Percentiles rank a stretch among this genome's conserved stretches.
Conservation (phyloP, 2,329 filamentous ascomycete species). For the Teratosphaeriaceae sp. region DNA sequence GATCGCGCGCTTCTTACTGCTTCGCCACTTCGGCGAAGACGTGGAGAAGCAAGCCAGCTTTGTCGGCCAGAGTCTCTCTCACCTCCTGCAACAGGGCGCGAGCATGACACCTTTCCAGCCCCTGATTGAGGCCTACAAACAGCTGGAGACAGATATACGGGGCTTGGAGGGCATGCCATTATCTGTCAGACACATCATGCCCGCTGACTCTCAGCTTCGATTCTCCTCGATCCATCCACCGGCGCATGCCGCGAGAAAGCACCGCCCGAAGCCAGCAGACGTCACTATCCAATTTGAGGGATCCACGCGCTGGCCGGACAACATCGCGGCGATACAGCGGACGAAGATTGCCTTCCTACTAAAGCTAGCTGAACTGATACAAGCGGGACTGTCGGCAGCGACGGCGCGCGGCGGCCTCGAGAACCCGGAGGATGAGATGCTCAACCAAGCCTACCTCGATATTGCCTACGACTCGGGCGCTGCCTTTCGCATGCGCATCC, state of each 20-base stretch:
- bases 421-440: conserved; percentile 58
- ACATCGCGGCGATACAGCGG: conserved; percentile 81
- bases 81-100: conserved; percentile 33
- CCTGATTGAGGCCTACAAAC: conserved; percentile 62
- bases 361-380: conserved; percentile 66
- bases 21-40: conserved; percentile 59
- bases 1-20: conserved; percentile 66
- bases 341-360: conserved; percentile 85
- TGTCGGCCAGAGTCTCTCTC: conserved; percentile 40
- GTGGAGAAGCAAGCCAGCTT: conserved; percentile 42
- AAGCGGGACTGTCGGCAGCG: conserved; percentile 54
- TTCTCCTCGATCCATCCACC: conserved; percentile 60
- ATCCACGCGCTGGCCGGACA: conserved; percentile 89
- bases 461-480: conserved; percentile 65
- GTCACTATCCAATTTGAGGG: conserved; percentile 87
- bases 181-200: conserved; percentile 72
- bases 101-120: conserved; percentile 55
- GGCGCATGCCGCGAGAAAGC: conserved; percentile 32
- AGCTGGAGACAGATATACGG: conserved; percentile 70
- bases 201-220: conserved; percentile 65
- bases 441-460: conserved; percentile 79
- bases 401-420: conserved; percentile 73
- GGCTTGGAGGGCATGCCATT: conserved; percentile 76
- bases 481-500: conserved; percentile 77
- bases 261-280: conserved; percentile 56